Conservation (phyloP, 2,329 filamentous ascomycete species). For the Pseudogymnoascus sp. region DNA sequence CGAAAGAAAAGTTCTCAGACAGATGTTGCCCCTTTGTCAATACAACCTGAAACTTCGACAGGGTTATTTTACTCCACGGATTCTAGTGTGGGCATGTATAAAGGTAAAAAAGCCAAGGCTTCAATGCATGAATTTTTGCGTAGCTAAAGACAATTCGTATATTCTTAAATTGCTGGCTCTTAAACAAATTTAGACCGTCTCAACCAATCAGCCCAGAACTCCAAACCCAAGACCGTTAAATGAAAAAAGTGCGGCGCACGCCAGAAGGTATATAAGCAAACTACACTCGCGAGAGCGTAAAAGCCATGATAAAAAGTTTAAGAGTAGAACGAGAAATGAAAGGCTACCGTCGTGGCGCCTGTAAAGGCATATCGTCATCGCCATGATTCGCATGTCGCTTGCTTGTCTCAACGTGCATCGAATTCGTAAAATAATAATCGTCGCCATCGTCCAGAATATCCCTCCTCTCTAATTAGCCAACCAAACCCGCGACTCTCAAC, state of each 20-base stretch:
- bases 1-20: neutral
- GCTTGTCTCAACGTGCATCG: neutral
- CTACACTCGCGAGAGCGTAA: neutral
- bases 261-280: slow-evolving; percentile 9
- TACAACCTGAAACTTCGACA: neutral
- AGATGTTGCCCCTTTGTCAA: neutral
- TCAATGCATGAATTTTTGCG: neutral
- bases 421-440: slow-evolving; percentile 4
- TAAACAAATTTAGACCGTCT: neutral
- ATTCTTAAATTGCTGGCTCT: neutral
- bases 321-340: slow-evolving; percentile 2
- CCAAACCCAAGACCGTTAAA: slow-evolving; percentile 5
- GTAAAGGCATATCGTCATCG: slow-evolving; percentile 4
- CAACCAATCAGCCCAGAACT: neutral
- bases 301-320: slow-evolving; percentile 3
- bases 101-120: neutral
- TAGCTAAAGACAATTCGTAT: neutral
- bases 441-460: neutral
- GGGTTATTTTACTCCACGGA: neutral
- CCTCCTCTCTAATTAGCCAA: slow-evolving; percentile 1
- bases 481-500: neutral
- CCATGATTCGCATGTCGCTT: neutral
- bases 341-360: neutral
- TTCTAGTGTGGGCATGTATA: neutral
- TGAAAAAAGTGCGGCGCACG: neutral